Conservation (phyloP, 2,329 filamentous ascomycete genomes). For the Neofusicoccum kwambonambiense region DNA sequence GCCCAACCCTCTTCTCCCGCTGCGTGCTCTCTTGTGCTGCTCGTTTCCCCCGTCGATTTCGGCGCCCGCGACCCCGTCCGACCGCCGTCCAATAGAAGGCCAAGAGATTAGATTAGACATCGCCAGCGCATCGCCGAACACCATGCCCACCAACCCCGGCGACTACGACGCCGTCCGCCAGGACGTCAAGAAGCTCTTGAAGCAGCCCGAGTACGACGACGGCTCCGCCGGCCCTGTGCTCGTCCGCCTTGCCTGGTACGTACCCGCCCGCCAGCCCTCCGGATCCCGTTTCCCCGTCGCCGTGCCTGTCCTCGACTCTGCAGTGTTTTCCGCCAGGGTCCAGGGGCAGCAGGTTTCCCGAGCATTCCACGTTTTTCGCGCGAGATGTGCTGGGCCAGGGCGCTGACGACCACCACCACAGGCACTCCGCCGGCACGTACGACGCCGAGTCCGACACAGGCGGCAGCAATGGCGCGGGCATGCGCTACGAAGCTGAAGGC, state of each 20-base stretch:
- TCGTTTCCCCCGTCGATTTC: neutral
- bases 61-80: neutral
- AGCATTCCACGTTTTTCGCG: neutral
- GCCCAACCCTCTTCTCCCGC: neutral
- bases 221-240: conserved; percentile 63
- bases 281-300: too few species aligned
- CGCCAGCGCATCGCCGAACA: neutral
- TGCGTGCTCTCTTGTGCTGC: neutral
- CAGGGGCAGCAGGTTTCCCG: conserved; percentile 2
- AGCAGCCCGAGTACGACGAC: conserved; percentile 64
- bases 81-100: neutral
- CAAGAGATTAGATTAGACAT: conserved; percentile 10
- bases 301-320: conserved; percentile 4
- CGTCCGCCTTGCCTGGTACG: conserved; percentile 62
- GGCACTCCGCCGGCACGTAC: conserved; percentile 65
- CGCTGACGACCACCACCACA: conserved; percentile 24
- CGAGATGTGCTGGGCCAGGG: too few species aligned
- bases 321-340: neutral
- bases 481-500: conserved; percentile 64
- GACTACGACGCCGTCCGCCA: conserved; percentile 51
- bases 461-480: conserved; percentile 64
- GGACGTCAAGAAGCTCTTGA: conserved; percentile 54
- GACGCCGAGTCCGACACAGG: conserved; percentile 59
- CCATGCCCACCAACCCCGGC: conserved; percentile 23
- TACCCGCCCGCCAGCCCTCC: conserved; percentile 5